Percentiles rank a stretch among this genome's conserved stretches.
These are phyloP conservation scores for Dillenia suffruticosa DNA, from an alignment of 164 flowering plant species.

Conservation along the genomic window DNA sequence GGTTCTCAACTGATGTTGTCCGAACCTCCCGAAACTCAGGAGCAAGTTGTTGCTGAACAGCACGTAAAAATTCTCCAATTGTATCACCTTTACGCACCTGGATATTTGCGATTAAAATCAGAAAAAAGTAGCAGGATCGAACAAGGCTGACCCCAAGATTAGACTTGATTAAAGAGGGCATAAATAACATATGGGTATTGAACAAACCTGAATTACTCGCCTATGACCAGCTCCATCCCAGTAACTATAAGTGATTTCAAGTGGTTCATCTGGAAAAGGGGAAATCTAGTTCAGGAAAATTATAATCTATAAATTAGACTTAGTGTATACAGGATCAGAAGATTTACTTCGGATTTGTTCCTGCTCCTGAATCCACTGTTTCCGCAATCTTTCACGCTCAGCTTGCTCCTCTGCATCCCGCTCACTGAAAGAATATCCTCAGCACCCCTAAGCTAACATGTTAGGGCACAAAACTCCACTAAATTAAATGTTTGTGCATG, in stretches of 20 bases:
- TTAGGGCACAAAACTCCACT: slow-evolving; percentile 15
- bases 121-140: background rate
- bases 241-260: slow-evolving; percentile 94
- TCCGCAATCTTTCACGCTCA: slow-evolving; percentile 83
- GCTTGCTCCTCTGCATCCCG: slow-evolving; percentile 99
- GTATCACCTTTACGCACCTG: slow-evolving; percentile 93
- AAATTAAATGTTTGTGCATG: too few relatives aligned
- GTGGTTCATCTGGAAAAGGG: slow-evolving; percentile 73
- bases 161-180: background rate
- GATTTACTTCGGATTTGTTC: slow-evolving; percentile 76
- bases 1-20: slow-evolving; percentile 93
- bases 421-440: slow-evolving; percentile 83
- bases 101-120: background rate
- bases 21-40: slow-evolving; percentile 97
- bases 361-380: slow-evolving; percentile 89
- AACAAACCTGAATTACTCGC: slow-evolving; percentile 73
- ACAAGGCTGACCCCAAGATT: background rate
- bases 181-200: background rate
- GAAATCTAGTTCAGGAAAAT: slow-evolving; percentile 11
- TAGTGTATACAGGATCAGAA: background rate
- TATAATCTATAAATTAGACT: too few relatives aligned
- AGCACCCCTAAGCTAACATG: slow-evolving; percentile 34
- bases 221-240: slow-evolving; percentile 99
- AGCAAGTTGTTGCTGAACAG: slow-evolving; percentile 98
- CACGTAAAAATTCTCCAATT: slow-evolving; percentile 90